Percentiles rank a stretch among this genome's conserved stretches.
phyloP scores from a whole-genome alignment of 2,329 filamentous ascomycete species.

The Penicillium verrucosum region DNA sequence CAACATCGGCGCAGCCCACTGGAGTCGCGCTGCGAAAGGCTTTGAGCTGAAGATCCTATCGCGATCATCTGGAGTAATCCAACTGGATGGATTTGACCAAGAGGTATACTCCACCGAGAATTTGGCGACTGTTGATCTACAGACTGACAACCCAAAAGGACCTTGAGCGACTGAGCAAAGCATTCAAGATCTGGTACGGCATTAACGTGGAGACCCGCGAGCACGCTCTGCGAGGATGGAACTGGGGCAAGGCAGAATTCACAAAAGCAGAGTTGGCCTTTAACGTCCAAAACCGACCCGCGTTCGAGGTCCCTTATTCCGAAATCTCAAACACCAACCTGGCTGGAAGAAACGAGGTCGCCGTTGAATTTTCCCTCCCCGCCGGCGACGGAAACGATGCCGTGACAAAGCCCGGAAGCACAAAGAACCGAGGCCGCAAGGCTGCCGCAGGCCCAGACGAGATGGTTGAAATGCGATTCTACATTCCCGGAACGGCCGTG shows the following conservation, averaged over 20 bases:
- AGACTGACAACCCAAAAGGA: constrained; percentile 55
- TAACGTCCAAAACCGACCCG: constrained; percentile 93
- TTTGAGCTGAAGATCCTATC: constrained; percentile 91
- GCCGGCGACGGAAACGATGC: constrained; percentile 68
- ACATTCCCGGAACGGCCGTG: constrained; percentile 86
- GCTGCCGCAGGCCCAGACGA: constrained; percentile 86
- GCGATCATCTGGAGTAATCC: constrained; percentile 78
- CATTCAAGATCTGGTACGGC: constrained; percentile 98
- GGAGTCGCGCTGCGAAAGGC: constrained; percentile 88
- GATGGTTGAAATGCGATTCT: constrained; percentile 97
- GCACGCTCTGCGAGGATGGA: constrained; percentile 94
- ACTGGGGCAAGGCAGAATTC: constrained; percentile 98
- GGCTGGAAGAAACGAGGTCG: constrained; percentile 95
- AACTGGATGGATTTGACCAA: constrained; percentile 91
- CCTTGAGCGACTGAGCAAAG: constrained; percentile 81
- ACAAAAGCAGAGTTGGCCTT: constrained; percentile 92
- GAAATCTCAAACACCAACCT: constrained; percentile 98
- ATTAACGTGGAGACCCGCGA: constrained; percentile 88
- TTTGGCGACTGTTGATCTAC: neutral
- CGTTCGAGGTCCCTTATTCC: constrained; percentile 94
- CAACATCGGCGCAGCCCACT: constrained; percentile 84
- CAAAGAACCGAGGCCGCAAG: constrained; percentile 76
- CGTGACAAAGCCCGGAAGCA: constrained; percentile 68
- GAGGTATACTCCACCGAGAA: constrained; percentile 52
- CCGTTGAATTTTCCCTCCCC: constrained; percentile 84